Evolutionary conservation across 2,329 filamentous ascomycete species (phyloP), one percentile per base, ranked within the genome.

Genomic region (Alternaria atra): DNA sequence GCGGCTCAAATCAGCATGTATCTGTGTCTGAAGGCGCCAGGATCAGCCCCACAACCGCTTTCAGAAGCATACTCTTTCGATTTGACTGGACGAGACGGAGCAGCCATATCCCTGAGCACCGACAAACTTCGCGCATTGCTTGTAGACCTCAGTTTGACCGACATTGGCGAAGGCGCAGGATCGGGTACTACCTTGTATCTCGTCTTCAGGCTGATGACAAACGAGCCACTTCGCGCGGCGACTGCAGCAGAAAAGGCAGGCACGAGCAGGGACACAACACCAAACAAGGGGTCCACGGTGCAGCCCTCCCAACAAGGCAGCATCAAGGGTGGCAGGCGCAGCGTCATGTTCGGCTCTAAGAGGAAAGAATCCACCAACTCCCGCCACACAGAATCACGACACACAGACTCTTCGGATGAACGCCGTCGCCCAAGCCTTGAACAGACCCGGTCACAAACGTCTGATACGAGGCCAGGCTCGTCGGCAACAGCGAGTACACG

Each of bases 31-130:
- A 93, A 92, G 74, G 83, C 87, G 2, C 84, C 87, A 2, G 88
- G 88, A 15, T 86, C 88, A 32, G 81, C 84, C 10, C 82, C 91
- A 7, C 84, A 85, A 15, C 88, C 89, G 3, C 81, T 98, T 1
- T 96, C 93, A 2, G 95, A 99, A 79, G 90, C 87, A 51, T 97
- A 92, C 79, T 87, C 87, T 15, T 86, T 97, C 53, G 89, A 94
- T 55, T 85, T 97, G 13, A 90, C 91, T 0, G 83, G 91, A 0
- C 90, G 90, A 30, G 91, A 93, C 57, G 86, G 87, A 20, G 87
- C 94, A 63, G 85, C 88, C 12, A 87, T 86, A 61, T 80, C 92
- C 50, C 81, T 86, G 9, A 86, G 89, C 53, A 87, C 87, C 64
- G 85, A 87, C 23, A 90, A 90, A 73, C 87, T 94, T 74, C 92